Evolutionary conservation across 805 yeast genomes (phyloP).

Genomic region (Yarrowia osloensis): DNA sequence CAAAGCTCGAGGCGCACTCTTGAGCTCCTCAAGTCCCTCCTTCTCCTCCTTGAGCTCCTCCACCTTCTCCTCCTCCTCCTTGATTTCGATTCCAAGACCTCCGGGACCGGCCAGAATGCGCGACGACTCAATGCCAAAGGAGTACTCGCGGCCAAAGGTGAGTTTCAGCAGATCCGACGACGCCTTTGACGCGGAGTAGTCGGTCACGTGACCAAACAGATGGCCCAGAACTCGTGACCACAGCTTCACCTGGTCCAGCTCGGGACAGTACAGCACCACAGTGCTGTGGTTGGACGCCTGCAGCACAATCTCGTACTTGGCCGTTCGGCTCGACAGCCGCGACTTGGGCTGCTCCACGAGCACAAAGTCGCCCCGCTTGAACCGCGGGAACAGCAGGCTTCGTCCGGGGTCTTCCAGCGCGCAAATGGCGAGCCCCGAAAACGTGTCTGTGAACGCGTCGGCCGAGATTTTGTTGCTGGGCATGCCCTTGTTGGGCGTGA

Average conservation of each 20-base stretch:
- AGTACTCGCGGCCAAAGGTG: constrained; percentile 27
- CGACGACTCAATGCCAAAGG: constrained; percentile 13
- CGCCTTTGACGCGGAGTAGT: constrained; percentile 19
- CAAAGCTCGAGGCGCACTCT: background rate
- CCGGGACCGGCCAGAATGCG: constrained; percentile 12
- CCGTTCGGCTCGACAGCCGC: constrained; percentile 3
- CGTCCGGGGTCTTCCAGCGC: constrained; percentile 31
- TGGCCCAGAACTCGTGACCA: constrained; percentile 19
- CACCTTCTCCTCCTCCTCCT: background rate
- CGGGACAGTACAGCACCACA: constrained; percentile 22
- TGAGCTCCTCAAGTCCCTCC: background rate
- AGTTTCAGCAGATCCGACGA: background rate
- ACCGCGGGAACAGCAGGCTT: constrained; percentile 23
- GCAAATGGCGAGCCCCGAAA: constrained; percentile 16
- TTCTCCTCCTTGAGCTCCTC: background rate
- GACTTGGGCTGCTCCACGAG: constrained; percentile 9
- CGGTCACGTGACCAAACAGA: constrained; percentile 29
- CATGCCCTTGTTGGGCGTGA: constrained; percentile 16
- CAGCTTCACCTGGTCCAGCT: constrained; percentile 15
- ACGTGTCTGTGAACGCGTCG: constrained; percentile 14
- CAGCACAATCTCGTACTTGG: constrained; percentile 25
- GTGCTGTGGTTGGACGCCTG: constrained; percentile 23
- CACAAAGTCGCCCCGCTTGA: constrained; percentile 22
- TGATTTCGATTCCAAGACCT: constrained; percentile 11
- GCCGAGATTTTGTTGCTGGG: constrained; percentile 20